Percentiles rank a stretch among this genome's conserved stretches.
Evolutionary conservation across 2,329 filamentous ascomycete species (phyloP).

Genomic region (Sporothrix dimorphospora): DNA sequence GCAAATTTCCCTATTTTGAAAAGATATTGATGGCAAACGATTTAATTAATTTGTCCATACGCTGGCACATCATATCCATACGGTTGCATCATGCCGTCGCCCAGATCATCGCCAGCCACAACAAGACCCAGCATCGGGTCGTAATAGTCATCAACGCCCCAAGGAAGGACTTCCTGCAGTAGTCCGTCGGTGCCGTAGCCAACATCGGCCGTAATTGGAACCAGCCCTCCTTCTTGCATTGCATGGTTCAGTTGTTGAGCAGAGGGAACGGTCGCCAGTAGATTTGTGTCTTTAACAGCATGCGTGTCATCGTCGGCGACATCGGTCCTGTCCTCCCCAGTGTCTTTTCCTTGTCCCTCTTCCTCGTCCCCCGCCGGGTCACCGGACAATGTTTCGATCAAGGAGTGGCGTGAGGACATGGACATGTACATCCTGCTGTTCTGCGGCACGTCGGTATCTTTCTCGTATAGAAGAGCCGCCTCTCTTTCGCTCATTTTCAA

Average conservation of each 20-base stretch:
- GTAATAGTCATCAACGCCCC: not conserved
- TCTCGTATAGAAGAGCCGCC: not conserved
- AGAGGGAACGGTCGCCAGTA: not conserved
- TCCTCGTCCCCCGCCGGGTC: not conserved
- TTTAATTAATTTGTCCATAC: not conserved
- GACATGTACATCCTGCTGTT: not conserved
- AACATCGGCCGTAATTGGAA: not conserved
- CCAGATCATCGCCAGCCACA: not conserved
- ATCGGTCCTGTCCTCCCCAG: not conserved
- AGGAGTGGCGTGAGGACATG: not conserved
- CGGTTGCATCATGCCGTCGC: slow-evolving; percentile 1
- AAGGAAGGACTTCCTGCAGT: not conserved
- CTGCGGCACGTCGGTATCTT: not conserved
- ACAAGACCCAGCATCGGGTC: not conserved
- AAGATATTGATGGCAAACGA: too few relatives aligned
- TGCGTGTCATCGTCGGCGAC: not conserved
- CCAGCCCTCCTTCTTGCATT: not conserved
- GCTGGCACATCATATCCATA: not conserved
- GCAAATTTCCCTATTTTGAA: too few relatives aligned
- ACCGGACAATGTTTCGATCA: not conserved
- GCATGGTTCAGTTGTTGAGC: not conserved
- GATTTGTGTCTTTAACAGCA: not conserved
- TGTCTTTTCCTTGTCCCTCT: not conserved
- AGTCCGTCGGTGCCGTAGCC: not conserved
- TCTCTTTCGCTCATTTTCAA: not conserved